Evolutionary conservation across 257 asterid genomes (phyloP).

Genomic region (Fraxinus pennsylvanica): DNA sequence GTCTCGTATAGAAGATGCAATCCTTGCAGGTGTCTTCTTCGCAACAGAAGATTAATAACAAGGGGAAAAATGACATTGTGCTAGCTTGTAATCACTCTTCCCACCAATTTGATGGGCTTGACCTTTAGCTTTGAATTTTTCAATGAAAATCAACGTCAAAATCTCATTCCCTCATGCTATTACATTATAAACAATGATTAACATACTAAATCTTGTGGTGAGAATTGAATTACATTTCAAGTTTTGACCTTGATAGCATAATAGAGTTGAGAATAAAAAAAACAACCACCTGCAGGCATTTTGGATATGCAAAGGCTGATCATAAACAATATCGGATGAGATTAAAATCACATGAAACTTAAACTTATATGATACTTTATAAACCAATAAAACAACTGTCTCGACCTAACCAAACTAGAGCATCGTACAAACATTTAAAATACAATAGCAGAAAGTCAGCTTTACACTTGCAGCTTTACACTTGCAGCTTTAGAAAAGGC

Average conservation of each 20-base stretch:
- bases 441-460: not conserved
- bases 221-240: not conserved
- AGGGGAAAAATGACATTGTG: not conserved
- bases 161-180: not conserved
- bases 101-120: not conserved
- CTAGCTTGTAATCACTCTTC: not conserved
- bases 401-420: not conserved
- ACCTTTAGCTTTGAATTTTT: not conserved
- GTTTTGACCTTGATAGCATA: not conserved
- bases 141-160: not conserved
- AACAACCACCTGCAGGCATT: not conserved
- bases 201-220: not conserved
- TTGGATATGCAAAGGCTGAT: not conserved
- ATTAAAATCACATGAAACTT: not conserved
- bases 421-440: not conserved
- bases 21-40: not conserved
- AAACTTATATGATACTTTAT: not conserved
- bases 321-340: not conserved
- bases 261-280: not conserved
- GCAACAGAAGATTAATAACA: not conserved
- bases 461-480: not conserved
- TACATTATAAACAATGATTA: not conserved
- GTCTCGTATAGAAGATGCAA: not conserved
- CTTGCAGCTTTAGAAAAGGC: not conserved
- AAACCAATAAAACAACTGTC: not conserved